Percentiles rank a stretch among this genome's conserved stretches.
Evolutionary conservation across 1,139 yeast species (phyloP).

Genomic region (Suhomyces guaymorum): DNA sequence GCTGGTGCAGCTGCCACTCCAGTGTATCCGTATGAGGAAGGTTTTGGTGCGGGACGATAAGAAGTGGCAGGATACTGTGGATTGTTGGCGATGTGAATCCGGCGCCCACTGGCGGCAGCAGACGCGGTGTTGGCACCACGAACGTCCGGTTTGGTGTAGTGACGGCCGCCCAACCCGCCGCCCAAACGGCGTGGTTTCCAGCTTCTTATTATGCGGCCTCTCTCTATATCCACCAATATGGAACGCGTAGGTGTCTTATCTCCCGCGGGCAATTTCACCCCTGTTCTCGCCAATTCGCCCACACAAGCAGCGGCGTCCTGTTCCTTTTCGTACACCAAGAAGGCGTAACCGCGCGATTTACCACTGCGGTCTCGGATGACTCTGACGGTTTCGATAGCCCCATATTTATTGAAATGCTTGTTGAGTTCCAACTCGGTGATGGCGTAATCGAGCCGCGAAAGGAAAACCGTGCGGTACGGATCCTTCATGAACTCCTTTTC

Average conservation of each 20-base stretch:
- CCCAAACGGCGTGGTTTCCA: slow-evolving; percentile 81
- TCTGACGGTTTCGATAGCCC: slow-evolving; percentile 67
- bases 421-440: slow-evolving; percentile 72
- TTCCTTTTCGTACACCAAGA: slow-evolving; percentile 67
- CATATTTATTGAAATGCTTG: slow-evolving; percentile 61
- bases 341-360: slow-evolving; percentile 81
- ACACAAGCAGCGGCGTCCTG: slow-evolving; percentile 59
- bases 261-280: slow-evolving; percentile 31
- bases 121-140: slow-evolving; percentile 49
- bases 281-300: slow-evolving; percentile 57
- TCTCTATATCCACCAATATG: slow-evolving; percentile 76
- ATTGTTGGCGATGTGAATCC: slow-evolving; percentile 24
- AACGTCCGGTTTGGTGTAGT: slow-evolving; percentile 41
- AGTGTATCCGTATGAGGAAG: slow-evolving; percentile 1
- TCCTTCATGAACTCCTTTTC: slow-evolving; percentile 67
- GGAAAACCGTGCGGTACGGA: slow-evolving; percentile 76
- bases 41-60: slow-evolving; percentile 6
- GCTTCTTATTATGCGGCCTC: slow-evolving; percentile 71
- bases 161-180: slow-evolving; percentile 68
- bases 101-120: slow-evolving; percentile 51
- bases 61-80: slow-evolving; percentile 10
- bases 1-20: background rate
- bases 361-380: slow-evolving; percentile 61
- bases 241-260: slow-evolving; percentile 20
- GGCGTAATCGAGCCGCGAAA: slow-evolving; percentile 67